phyloP scores from a whole-genome alignment of 345 rosid genomes.

The Gynandropsis gynandra region DNA sequence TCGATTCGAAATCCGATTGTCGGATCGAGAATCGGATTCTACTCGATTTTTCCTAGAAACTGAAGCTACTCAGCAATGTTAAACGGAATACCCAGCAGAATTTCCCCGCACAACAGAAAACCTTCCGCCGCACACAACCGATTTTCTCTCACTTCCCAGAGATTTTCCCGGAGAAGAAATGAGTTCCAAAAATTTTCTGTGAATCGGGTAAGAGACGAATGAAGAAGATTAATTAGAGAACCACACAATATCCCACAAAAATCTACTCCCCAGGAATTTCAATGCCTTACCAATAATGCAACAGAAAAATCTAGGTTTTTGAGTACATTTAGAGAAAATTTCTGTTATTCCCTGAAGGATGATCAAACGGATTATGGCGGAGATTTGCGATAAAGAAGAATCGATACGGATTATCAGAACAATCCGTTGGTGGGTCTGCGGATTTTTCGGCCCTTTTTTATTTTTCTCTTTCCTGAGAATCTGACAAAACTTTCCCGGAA shows the following conservation, averaged over 20 bases:
- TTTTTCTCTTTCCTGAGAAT: background rate
- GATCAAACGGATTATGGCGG: no score
- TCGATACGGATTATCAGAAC: background rate
- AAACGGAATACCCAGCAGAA: background rate
- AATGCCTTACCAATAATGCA: background rate
- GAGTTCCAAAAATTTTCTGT: no score
- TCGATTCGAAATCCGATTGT: background rate
- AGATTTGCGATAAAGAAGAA: background rate
- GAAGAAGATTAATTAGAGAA: no score
- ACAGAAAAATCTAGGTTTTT: conserved; percentile 6
- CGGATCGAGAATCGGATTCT: conserved; percentile 6
- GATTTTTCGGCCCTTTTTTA: background rate
- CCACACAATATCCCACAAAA: no score
- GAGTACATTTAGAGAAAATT: background rate
- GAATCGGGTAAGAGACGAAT: no score
- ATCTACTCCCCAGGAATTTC: background rate
- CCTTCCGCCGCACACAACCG: no score
- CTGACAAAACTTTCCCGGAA: conserved; percentile 21
- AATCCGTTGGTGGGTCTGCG: no score
- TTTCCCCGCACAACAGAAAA: no score
- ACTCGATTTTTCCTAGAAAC: background rate
- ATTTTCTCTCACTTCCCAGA: no score
- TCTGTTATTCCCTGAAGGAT: no score
- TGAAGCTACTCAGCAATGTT: background rate
- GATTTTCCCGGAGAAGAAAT: no score